phyloP scores from a whole-genome alignment of 345 rosid genomes.

The Camelina hispida region DNA sequence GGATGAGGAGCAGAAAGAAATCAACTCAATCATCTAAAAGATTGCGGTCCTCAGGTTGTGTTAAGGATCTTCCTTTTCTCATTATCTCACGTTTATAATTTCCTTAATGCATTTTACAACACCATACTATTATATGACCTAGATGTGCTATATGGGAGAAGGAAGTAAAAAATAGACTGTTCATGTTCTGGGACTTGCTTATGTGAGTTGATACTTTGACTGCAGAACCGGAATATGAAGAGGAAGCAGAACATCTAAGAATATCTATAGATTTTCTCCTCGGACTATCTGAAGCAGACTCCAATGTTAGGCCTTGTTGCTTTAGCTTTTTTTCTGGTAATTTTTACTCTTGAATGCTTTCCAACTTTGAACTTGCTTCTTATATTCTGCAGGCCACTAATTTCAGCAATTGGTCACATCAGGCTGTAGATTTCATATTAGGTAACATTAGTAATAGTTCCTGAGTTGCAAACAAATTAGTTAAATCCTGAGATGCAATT shows the following conservation, averaged over 20 bases:
- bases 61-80: background rate
- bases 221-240: constrained; percentile 60
- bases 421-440: constrained; percentile 86
- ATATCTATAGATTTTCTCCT: constrained; percentile 81
- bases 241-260: constrained; percentile 69
- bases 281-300: constrained; percentile 63
- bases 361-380: constrained; percentile 6
- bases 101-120: constrained; percentile 24
- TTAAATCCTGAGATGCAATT: constrained; percentile 5
- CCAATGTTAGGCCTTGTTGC: constrained; percentile 49
- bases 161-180: background rate
- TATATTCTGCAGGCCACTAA: constrained; percentile 57
- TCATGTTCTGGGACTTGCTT: background rate
- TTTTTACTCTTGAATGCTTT: constrained; percentile 23
- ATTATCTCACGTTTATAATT: background rate
- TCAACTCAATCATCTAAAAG: constrained; percentile 46
- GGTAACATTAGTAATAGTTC: constrained; percentile 49
- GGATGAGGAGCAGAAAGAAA: constrained; percentile 54
- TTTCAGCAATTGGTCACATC: constrained; percentile 89
- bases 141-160: constrained; percentile 15
- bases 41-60: constrained; percentile 51
- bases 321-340: constrained; percentile 26
- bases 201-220: constrained; percentile 37
- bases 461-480: background rate
- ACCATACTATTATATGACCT: constrained; percentile 14